phyloP scores from a whole-genome alignment of 2,329 filamentous ascomycete species.

The Aspergillus flavus region DNA sequence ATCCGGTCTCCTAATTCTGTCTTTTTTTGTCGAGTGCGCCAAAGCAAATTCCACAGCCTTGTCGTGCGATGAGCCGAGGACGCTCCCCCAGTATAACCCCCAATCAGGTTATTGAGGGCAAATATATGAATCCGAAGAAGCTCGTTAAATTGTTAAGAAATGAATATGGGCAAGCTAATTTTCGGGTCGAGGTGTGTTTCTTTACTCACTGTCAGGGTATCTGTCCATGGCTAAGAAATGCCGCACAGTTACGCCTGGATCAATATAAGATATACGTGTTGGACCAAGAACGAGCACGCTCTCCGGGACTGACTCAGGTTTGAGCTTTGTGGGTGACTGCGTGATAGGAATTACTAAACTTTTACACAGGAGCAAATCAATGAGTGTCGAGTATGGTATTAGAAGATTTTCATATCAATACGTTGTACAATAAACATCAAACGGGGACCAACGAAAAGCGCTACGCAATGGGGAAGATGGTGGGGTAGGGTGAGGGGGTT shows the following conservation, averaged over 20 bases:
- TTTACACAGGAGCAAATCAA: slow-evolving; percentile 5
- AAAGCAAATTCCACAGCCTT: not conserved
- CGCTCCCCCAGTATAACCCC: not conserved
- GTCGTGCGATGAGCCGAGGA: slow-evolving; percentile 1
- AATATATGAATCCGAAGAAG: slow-evolving; percentile 6
- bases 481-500: not conserved
- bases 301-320: not conserved
- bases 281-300: not conserved
- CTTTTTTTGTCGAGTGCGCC: not conserved
- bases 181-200: slow-evolving; percentile 11
- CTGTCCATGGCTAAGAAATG: not conserved
- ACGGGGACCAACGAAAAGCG: not conserved
- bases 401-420: not conserved
- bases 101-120: slow-evolving; percentile 13
- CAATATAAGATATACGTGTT: slow-evolving; percentile 14
- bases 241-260: slow-evolving; percentile 12
- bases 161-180: slow-evolving; percentile 13
- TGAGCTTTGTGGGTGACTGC: not conserved
- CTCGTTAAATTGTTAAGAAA: slow-evolving; percentile 8
- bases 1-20: not conserved
- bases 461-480: not conserved
- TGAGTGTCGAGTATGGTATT: not conserved
- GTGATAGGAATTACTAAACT: not conserved
- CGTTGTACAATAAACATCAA: not conserved
- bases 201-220: not conserved